phyloP scores from a whole-genome alignment of 2,329 filamentous ascomycete species.

The Pseudodiploospora longispora region DNA sequence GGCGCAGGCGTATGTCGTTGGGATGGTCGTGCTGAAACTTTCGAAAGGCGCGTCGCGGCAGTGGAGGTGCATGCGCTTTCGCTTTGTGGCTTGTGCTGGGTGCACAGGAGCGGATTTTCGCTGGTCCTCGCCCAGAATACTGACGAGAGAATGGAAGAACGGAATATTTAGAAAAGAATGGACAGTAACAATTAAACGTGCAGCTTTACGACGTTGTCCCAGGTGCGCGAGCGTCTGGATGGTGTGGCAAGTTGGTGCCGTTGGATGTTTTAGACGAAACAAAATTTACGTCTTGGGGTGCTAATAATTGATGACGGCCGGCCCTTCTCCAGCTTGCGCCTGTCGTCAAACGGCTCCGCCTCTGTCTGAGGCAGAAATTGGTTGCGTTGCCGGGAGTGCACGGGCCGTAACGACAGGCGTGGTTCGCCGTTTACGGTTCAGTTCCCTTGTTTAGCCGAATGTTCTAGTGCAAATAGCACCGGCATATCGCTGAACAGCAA shows the following conservation, averaged over 20 bases:
- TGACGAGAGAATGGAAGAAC: background rate
- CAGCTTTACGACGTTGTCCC: conserved; percentile 6
- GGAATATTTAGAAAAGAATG: background rate
- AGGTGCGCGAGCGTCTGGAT: background rate
- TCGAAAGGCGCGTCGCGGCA: conserved; percentile 5
- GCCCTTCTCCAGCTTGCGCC: conserved; percentile 7
- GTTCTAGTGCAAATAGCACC: no score
- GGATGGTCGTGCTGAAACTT: background rate
- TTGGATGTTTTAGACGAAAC: background rate
- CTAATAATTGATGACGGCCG: conserved; percentile 2
- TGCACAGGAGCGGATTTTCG: no score
- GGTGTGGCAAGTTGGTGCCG: background rate
- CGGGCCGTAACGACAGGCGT: background rate
- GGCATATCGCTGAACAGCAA: no score
- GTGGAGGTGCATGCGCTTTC: background rate
- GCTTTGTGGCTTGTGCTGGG: no score
- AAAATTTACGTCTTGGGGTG: conserved; percentile 3
- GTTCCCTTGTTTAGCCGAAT: no score
- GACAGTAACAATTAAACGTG: background rate
- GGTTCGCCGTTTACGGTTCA: background rate
- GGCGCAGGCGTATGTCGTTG: background rate
- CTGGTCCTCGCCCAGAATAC: background rate
- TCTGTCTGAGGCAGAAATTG: conserved; percentile 22
- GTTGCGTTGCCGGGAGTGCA: background rate
- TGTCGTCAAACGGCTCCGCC: background rate